These are phyloP conservation scores for Pythium dissotocum DNA, from an alignment of 352 stramenopile genomes.

Conservation along the genomic window DNA sequence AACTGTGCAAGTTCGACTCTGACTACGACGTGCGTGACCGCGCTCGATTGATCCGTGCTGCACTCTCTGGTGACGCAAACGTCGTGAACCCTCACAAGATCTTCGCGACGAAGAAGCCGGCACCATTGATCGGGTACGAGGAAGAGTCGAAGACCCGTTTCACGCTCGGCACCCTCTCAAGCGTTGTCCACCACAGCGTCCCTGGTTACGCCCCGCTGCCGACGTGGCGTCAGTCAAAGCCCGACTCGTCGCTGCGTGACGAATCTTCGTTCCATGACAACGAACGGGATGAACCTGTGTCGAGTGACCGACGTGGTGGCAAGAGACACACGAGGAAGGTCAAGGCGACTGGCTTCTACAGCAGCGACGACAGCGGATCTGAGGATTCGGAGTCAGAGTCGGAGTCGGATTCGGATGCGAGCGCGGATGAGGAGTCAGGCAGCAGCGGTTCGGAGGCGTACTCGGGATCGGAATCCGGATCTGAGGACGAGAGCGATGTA, in stretches of 20 bases:
- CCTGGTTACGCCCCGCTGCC: conserved; percentile 79
- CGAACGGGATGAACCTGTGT: conserved; percentile 10
- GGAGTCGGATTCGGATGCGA: conserved; percentile 41
- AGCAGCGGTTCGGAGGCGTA: conserved; percentile 24
- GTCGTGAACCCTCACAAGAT: conserved; percentile 74
- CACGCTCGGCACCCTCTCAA: conserved; percentile 85
- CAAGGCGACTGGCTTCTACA: conserved; percentile 67
- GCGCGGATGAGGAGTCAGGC: conserved; percentile 19
- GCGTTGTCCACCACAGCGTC: conserved; percentile 84
- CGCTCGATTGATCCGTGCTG: conserved; percentile 82
- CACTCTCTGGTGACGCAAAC: conserved; percentile 54
- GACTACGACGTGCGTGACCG: conserved; percentile 94
- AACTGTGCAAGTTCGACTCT: conserved; percentile 92
- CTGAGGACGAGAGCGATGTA: conserved; percentile 38
- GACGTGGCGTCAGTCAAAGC: conserved; percentile 68
- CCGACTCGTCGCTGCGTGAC: conserved; percentile 75
- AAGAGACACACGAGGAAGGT: conserved; percentile 36
- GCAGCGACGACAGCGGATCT: conserved; percentile 52
- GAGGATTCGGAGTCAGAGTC: conserved; percentile 35
- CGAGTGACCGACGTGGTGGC: conserved; percentile 21
- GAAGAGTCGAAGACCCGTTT: conserved; percentile 78
- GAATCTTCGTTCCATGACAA: conserved; percentile 53
- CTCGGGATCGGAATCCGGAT: conserved; percentile 52
- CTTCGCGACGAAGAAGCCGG: conserved; percentile 79
- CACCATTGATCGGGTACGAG: conserved; percentile 70